These are phyloP conservation scores for Neonothopanus nambi DNA, from an alignment of 1,284 basidiomycete species.

Conservation along the genomic window DNA sequence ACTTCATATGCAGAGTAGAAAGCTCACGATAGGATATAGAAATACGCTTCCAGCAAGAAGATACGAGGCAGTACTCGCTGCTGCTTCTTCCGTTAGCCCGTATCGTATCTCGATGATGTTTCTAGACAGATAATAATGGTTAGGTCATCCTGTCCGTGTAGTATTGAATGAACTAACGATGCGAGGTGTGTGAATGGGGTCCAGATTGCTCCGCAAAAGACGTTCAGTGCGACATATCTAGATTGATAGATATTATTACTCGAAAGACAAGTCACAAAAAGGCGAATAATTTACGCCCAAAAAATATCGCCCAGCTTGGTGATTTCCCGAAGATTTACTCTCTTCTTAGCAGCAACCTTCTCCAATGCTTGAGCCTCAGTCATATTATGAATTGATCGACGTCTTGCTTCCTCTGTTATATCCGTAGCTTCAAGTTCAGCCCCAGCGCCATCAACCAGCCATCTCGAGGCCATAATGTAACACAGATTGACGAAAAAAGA, in stretches of 20 bases:
- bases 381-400: slow-evolving; percentile 41
- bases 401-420: slow-evolving; percentile 51
- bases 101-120: slow-evolving; percentile 76
- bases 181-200: slow-evolving; percentile 76
- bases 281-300: slow-evolving; percentile 65
- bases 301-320: slow-evolving; percentile 75
- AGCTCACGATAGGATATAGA: slow-evolving; percentile 65
- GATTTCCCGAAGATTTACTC: slow-evolving; percentile 59
- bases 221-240: slow-evolving; percentile 69
- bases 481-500: slow-evolving; percentile 69
- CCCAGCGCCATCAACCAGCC: slow-evolving; percentile 59
- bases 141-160: background rate
- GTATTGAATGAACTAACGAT: slow-evolving; percentile 46
- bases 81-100: slow-evolving; percentile 56
- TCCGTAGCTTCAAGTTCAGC: slow-evolving; percentile 67
- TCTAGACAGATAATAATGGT: slow-evolving; percentile 34
- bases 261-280: background rate
- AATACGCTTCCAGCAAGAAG: slow-evolving; percentile 75
- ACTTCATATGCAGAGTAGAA: background rate
- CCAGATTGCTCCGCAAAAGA: slow-evolving; percentile 80
- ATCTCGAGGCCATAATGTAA: slow-evolving; percentile 63
- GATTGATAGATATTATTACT: slow-evolving; percentile 4
- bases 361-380: slow-evolving; percentile 65
- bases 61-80: slow-evolving; percentile 68
- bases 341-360: slow-evolving; percentile 63